These are phyloP conservation scores for Saccharomycopsis malanga DNA, from an alignment of 805 yeast genomes.

Conservation along the genomic window DNA sequence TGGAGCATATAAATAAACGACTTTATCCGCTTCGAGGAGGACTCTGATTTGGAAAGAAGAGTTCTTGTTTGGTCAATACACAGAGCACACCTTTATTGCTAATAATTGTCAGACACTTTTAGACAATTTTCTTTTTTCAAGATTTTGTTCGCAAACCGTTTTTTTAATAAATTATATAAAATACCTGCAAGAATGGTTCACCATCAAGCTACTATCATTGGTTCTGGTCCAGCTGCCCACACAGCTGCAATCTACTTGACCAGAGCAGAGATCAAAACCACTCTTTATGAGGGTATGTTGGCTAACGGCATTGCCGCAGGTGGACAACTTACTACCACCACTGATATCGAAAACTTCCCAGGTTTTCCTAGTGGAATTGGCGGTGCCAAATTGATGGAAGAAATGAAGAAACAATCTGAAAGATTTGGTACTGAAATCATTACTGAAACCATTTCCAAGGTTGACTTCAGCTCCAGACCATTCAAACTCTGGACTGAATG, in stretches of 20 bases:
- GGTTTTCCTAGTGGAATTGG: slow-evolving; percentile 93
- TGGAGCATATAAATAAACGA: no score
- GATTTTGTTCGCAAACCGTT: no score
- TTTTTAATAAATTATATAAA: no score
- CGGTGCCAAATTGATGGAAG: slow-evolving; percentile 86
- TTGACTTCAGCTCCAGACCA: slow-evolving; percentile 81
- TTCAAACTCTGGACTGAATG: slow-evolving; percentile 97
- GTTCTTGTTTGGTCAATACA: no score
- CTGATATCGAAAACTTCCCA: slow-evolving; percentile 98
- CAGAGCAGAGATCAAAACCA: slow-evolving; percentile 93
- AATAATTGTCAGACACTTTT: no score
- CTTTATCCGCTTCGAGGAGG: no score
- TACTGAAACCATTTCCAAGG: slow-evolving; percentile 91
- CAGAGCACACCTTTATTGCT: no score
- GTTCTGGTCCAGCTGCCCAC: slow-evolving; percentile 99
- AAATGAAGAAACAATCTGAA: slow-evolving; percentile 82
- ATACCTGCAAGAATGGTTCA: slow-evolving; percentile 57
- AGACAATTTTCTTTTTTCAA: no score
- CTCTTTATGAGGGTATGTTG: slow-evolving; percentile 85
- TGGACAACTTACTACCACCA: slow-evolving; percentile 97
- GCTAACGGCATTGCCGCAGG: slow-evolving; percentile 99
- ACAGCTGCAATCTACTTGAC: slow-evolving; percentile 97
- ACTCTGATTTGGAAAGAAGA: no score
- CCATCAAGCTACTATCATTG: slow-evolving; percentile 79
- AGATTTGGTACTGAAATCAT: slow-evolving; percentile 90